A percentile compares a stretch with the other conserved stretches of the same genome.
phyloP scores from a whole-genome alignment of 805 yeast genomes.

The Groenewaldozyma tartarivorans region DNA sequence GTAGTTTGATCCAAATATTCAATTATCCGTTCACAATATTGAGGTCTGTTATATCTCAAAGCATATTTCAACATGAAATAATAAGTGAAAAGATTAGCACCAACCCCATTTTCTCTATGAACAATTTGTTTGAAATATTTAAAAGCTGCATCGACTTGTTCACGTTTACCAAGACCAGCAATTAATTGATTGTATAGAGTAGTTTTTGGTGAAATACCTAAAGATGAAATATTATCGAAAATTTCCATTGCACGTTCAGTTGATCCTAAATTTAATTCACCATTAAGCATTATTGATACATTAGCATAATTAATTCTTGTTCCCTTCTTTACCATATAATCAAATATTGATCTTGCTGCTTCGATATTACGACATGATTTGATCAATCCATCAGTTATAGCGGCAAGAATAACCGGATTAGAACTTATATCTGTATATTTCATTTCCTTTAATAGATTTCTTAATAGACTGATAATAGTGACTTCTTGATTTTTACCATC shows the following conservation, averaged over 20 bases:
- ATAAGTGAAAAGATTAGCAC: conserved; percentile 22
- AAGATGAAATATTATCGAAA: conserved; percentile 17
- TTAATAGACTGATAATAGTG: conserved; percentile 18
- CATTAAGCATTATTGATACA: conserved; percentile 24
- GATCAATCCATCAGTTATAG: conserved; percentile 46
- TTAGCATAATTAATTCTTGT: conserved; percentile 21
- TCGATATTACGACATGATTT: conserved; percentile 37
- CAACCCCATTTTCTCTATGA: conserved; percentile 13
- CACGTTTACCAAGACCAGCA: conserved; percentile 16
- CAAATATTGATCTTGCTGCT: conserved; percentile 44
- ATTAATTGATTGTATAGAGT: conserved; percentile 26
- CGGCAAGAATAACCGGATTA: conserved; percentile 40
- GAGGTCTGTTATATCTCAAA: conserved; percentile 1
- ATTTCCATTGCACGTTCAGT: conserved; percentile 15
- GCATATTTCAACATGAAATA: conserved; percentile 18
- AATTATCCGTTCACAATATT: not conserved
- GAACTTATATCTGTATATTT: conserved; percentile 28
- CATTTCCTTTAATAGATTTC: conserved; percentile 35
- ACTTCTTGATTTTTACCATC: not conserved
- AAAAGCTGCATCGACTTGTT: conserved; percentile 15
- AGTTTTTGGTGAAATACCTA: conserved; percentile 20
- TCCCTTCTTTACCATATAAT: conserved; percentile 30
- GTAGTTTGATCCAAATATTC: not conserved
- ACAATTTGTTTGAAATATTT: conserved; percentile 12
- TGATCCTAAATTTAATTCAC: conserved; percentile 22